A percentile compares a stretch with the other conserved stretches of the same genome.
Evolutionary conservation across 2,329 filamentous ascomycete species (phyloP).

Genomic region (Penicillium sumatraense): DNA sequence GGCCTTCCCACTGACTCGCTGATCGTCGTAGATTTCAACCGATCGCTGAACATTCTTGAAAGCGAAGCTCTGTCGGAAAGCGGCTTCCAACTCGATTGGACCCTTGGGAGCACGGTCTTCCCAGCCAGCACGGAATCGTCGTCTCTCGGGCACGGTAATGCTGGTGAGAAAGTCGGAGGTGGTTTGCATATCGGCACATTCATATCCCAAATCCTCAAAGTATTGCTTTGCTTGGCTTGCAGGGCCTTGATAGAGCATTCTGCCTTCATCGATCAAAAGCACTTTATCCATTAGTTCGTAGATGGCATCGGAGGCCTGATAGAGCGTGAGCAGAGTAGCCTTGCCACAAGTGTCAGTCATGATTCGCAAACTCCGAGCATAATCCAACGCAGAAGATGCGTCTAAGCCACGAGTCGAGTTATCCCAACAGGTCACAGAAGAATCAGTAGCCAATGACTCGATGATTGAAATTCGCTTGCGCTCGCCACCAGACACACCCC

Average conservation of each 20-base stretch:
- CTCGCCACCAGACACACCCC: slow-evolving; percentile 75
- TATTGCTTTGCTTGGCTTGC: slow-evolving; percentile 61
- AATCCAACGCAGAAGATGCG: slow-evolving; percentile 73
- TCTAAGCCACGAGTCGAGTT: slow-evolving; percentile 76
- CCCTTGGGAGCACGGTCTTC: slow-evolving; percentile 68
- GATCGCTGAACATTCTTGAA: slow-evolving; percentile 64
- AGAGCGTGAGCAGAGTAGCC: slow-evolving; percentile 69
- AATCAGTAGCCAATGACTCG: slow-evolving; percentile 71
- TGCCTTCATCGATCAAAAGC: slow-evolving; percentile 71
- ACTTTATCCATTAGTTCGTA: slow-evolving; percentile 76
- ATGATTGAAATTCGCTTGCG: slow-evolving; percentile 75
- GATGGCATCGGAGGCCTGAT: slow-evolving; percentile 68
- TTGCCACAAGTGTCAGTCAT: slow-evolving; percentile 74
- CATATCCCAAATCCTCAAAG: slow-evolving; percentile 66
- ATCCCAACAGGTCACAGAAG: slow-evolving; percentile 73
- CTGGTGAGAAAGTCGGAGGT: slow-evolving; percentile 75
- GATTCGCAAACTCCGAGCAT: slow-evolving; percentile 66
- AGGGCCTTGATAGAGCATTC: slow-evolving; percentile 65
- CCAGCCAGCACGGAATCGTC: slow-evolving; percentile 65
- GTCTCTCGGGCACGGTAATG: slow-evolving; percentile 70
- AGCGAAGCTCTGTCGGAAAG: slow-evolving; percentile 64
- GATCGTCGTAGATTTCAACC: slow-evolving; percentile 61
- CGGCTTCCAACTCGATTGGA: slow-evolving; percentile 67
- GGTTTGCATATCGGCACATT: slow-evolving; percentile 63
- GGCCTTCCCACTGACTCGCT: slow-evolving; percentile 36